Evolutionary conservation across 2,329 filamentous ascomycete species (phyloP).

Genomic region (Microdochium bolleyi): DNA sequence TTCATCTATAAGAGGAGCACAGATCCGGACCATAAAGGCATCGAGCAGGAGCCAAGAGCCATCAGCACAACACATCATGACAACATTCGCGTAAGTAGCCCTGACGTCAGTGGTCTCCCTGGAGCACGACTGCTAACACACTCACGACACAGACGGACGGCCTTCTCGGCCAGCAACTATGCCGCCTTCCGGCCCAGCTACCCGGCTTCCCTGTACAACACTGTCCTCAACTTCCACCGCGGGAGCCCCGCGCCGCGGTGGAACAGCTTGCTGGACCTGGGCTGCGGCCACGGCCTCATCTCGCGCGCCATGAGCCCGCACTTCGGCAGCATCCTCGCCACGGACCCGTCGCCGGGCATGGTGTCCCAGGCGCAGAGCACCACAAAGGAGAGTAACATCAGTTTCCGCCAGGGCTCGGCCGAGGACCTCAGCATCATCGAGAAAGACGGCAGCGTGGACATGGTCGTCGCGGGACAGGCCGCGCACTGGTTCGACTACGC

Average conservation of each 20-base stretch:
- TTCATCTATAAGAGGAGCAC: neutral
- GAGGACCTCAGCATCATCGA: constrained; percentile 45
- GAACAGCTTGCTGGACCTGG: constrained; percentile 45
- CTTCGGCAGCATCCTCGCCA: constrained; percentile 42
- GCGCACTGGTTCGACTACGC: constrained; percentile 60
- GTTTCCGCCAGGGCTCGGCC: constrained; percentile 39
- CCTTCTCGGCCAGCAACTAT: constrained; percentile 49
- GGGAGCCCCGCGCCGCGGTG: constrained; percentile 7
- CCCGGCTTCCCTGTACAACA: constrained; percentile 43
- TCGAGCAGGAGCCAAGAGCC: neutral
- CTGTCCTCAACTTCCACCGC: constrained; percentile 45
- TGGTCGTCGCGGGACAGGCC: constrained; percentile 43
- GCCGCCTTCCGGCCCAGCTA: constrained; percentile 54
- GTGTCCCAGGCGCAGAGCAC: constrained; percentile 37
- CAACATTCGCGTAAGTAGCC: constrained; percentile 36
- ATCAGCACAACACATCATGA: constrained; percentile 23
- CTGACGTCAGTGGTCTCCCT: constrained; percentile 2
- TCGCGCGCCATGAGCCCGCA: constrained; percentile 42
- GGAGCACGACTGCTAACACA: constrained; percentile 6
- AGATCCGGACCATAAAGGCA: neutral
- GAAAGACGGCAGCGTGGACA: constrained; percentile 39
- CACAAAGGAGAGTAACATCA: constrained; percentile 33
- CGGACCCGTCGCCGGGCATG: constrained; percentile 53
- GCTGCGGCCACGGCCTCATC: constrained; percentile 54
- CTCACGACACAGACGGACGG: constrained; percentile 33